A percentile compares a stretch with the other conserved stretches of the same genome.
These are phyloP conservation scores for Xylaria curta DNA, from an alignment of 495 filamentous ascomycete genomes.

Conservation along the genomic window DNA sequence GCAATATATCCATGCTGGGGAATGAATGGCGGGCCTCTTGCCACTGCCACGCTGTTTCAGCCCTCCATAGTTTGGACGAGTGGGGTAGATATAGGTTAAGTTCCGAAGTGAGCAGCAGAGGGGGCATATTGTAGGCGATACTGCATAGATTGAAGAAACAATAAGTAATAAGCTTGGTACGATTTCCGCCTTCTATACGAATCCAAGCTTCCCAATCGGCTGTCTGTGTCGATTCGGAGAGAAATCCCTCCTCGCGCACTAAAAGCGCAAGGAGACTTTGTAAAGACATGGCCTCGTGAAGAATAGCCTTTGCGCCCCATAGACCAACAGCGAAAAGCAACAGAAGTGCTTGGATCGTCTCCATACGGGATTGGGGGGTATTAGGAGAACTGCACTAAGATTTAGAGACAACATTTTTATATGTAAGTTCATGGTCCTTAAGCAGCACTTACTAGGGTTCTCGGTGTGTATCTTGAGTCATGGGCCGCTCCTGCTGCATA, in stretches of 20 bases:
- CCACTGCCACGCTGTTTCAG: slow-evolving; percentile 58
- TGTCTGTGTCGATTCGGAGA: slow-evolving; percentile 47
- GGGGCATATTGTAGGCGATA: slow-evolving; percentile 64
- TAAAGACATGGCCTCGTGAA: slow-evolving; percentile 61
- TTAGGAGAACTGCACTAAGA: slow-evolving; percentile 48
- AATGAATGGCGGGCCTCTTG: slow-evolving; percentile 53
- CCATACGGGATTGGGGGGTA: slow-evolving; percentile 59
- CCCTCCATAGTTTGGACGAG: slow-evolving; percentile 58
- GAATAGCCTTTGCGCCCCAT: slow-evolving; percentile 62
- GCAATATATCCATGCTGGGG: slow-evolving; percentile 50
- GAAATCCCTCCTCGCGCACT: slow-evolving; percentile 60
- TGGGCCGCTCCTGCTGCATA: slow-evolving; percentile 56
- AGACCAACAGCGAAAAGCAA: slow-evolving; percentile 62
- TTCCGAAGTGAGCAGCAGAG: slow-evolving; percentile 66
- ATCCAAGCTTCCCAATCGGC: slow-evolving; percentile 67
- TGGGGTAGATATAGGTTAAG: slow-evolving; percentile 66
- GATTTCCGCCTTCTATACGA: slow-evolving; percentile 55
- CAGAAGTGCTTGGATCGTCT: slow-evolving; percentile 63
- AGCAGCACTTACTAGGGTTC: slow-evolving; percentile 54
- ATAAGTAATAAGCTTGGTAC: slow-evolving; percentile 64
- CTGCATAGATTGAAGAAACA: slow-evolving; percentile 66
- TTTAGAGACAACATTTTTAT: slow-evolving; percentile 31
- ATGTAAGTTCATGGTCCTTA: neutral
- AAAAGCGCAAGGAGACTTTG: slow-evolving; percentile 61
- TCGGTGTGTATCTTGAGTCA: slow-evolving; percentile 59